Percentiles rank a stretch among this genome's conserved stretches.
These are phyloP conservation scores for Pleurotus tuoliensis DNA, from an alignment of 768 basidiomycete species.

Conservation along the genomic window DNA sequence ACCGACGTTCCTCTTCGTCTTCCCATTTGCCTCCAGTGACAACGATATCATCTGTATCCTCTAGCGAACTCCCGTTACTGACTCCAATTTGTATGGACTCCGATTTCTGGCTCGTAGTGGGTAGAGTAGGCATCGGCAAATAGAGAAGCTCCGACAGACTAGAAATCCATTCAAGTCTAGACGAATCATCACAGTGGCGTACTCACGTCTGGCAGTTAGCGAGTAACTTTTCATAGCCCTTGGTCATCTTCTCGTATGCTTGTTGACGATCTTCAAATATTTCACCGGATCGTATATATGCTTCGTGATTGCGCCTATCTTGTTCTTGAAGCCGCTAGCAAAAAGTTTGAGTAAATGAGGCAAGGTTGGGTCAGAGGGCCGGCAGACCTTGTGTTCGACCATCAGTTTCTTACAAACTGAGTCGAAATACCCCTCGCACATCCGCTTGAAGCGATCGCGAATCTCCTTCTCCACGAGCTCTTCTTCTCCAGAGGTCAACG, in stretches of 20 bases:
- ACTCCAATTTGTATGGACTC: constrained; percentile 79
- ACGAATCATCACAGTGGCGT: not conserved
- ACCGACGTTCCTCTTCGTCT: constrained; percentile 93
- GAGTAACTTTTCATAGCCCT: constrained; percentile 88
- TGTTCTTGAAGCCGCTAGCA: constrained; percentile 90
- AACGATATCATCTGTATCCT: constrained; percentile 55
- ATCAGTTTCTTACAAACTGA: constrained; percentile 87
- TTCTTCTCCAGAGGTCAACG: constrained; percentile 47
- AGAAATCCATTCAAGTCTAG: constrained; percentile 10
- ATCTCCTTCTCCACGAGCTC: constrained; percentile 84
- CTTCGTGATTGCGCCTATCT: constrained; percentile 95
- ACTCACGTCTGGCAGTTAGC: constrained; percentile 83
- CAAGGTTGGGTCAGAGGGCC: constrained; percentile 13
- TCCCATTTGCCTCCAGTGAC: constrained; percentile 87
- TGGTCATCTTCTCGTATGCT: constrained; percentile 98
- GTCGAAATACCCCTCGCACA: constrained; percentile 94
- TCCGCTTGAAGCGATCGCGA: constrained; percentile 83
- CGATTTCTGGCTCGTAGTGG: constrained; percentile 74
- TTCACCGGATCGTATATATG: constrained; percentile 98
- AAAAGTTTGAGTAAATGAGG: not conserved
- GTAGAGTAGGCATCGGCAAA: constrained; percentile 77
- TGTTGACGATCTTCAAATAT: constrained; percentile 99
- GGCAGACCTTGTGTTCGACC: constrained; percentile 78
- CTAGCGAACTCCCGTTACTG: constrained; percentile 31
- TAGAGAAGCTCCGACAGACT: constrained; percentile 88